Conservation (phyloP, 2,329 filamentous ascomycete genomes). For the Aspergillus sp. region DNA sequence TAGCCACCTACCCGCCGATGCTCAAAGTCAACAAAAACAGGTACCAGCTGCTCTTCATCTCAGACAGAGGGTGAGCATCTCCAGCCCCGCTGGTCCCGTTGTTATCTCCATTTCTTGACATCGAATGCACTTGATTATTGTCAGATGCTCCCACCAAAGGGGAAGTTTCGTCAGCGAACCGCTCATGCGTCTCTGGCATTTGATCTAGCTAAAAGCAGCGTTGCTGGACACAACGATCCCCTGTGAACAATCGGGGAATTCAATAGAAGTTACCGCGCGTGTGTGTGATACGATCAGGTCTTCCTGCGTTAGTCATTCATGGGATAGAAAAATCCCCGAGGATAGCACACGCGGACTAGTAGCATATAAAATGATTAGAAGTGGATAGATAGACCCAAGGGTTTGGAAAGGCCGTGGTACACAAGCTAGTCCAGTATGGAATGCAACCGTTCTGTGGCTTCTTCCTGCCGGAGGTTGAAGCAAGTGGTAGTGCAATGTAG, state of each 20-base stretch:
- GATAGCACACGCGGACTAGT: not conserved
- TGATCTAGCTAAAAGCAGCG: not conserved
- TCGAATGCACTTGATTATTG: constrained; percentile 23
- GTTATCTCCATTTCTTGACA: constrained; percentile 15
- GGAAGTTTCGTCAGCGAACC: constrained; percentile 28
- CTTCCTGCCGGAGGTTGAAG: not conserved
- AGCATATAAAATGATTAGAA: not conserved
- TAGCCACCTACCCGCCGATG: constrained; percentile 65
- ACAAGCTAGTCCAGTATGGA: not conserved
- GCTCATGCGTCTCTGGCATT: constrained; percentile 23
- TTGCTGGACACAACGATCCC: not conserved
- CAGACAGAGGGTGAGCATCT: constrained; percentile 52
- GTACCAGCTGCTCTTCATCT: constrained; percentile 77
- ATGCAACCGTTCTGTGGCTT: not conserved
- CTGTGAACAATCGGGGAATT: not conserved
- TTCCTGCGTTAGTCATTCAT: not conserved
- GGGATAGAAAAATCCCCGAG: not conserved
- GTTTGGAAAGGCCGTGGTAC: not conserved
- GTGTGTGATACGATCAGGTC: not conserved
- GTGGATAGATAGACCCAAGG: not conserved
- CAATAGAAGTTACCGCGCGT: not conserved
- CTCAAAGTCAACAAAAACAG: constrained; percentile 82
- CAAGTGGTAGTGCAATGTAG: not conserved
- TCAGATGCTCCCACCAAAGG: constrained; percentile 33
- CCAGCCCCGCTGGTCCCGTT: constrained; percentile 32